Conservation (phyloP, 352 stramenopile genomes). For the Globisporangium canariense region DNA sequence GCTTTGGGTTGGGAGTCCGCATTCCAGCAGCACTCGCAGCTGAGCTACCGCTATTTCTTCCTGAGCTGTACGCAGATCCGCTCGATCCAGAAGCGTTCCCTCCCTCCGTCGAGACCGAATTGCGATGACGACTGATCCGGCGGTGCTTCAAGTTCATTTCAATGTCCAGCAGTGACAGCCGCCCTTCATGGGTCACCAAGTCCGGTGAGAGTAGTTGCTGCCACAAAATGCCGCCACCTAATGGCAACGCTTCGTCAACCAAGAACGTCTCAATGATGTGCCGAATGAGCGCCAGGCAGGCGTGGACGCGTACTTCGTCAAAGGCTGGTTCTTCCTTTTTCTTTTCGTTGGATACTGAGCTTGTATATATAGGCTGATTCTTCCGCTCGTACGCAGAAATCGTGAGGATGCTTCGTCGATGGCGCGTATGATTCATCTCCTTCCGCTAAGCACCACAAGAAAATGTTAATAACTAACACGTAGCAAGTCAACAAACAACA, state of each 20-base stretch:
- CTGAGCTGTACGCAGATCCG: not conserved
- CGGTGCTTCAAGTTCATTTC: conserved; percentile 56
- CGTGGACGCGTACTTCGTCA: conserved; percentile 56
- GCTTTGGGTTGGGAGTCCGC: conserved; percentile 26
- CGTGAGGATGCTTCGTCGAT: conserved; percentile 13
- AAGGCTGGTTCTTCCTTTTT: conserved; percentile 13
- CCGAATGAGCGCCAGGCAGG: conserved; percentile 44
- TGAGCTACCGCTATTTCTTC: conserved; percentile 11
- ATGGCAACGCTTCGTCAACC: conserved; percentile 19
- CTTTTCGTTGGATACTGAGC: not conserved
- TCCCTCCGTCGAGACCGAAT: conserved; percentile 12
- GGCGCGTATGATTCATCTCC: not conserved
- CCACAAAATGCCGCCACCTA: conserved; percentile 16
- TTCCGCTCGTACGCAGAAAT: not conserved
- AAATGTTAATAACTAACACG: too few relatives aligned
- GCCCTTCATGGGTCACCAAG: conserved; percentile 30
- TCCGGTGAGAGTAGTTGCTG: conserved; percentile 56
- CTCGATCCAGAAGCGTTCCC: not conserved
- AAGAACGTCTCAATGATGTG: conserved; percentile 66
- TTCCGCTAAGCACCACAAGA: conserved; percentile 11
- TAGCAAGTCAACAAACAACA: too few relatives aligned
- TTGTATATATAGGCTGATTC: not conserved
- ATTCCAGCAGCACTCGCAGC: conserved; percentile 9
- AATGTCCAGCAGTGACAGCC: conserved; percentile 46
- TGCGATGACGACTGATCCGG: conserved; percentile 38